A percentile compares a stretch with the other conserved stretches of the same genome.
These are phyloP conservation scores for Pseudofabraea citricarpa DNA, from an alignment of 2,329 filamentous ascomycete species.

Conservation along the genomic window DNA sequence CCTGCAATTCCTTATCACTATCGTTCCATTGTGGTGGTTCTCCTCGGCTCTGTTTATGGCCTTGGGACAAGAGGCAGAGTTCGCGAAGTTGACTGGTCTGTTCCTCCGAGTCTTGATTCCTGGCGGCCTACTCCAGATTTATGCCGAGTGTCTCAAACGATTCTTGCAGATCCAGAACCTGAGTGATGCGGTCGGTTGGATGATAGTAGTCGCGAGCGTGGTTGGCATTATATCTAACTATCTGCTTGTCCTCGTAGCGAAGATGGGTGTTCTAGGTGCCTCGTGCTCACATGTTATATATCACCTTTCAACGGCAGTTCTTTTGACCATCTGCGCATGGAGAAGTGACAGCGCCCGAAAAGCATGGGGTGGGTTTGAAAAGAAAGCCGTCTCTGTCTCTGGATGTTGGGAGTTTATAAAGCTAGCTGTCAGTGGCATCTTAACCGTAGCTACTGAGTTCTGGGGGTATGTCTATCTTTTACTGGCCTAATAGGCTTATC, in stretches of 20 bases:
- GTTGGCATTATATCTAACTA: constrained; percentile 76
- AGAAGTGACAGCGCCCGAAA: constrained; percentile 2
- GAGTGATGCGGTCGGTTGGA: constrained; percentile 71
- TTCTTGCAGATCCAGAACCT: constrained; percentile 80
- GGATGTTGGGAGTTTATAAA: constrained; percentile 73
- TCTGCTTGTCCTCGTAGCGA: constrained; percentile 64
- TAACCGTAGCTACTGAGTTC: constrained; percentile 84
- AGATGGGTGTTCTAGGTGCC: constrained; percentile 68
- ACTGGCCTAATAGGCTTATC: constrained; percentile 58
- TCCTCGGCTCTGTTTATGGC: constrained; percentile 66
- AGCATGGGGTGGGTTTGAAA: constrained; percentile 56
- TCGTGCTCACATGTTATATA: constrained; percentile 63
- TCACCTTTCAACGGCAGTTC: background rate
- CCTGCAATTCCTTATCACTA: constrained; percentile 61
- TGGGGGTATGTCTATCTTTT: constrained; percentile 63
- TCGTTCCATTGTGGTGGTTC: constrained; percentile 68
- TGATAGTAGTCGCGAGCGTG: constrained; percentile 72
- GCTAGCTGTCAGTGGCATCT: constrained; percentile 66
- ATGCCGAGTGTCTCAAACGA: constrained; percentile 78
- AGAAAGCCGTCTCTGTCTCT: constrained; percentile 52
- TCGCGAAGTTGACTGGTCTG: constrained; percentile 63
- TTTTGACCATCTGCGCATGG: constrained; percentile 2
- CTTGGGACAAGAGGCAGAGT: constrained; percentile 69
- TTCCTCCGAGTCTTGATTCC: constrained; percentile 71
- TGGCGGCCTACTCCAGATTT: constrained; percentile 76